Evolutionary conservation across 2,329 filamentous ascomycete species (phyloP).

Genomic region (Colletotrichum godetiae): DNA sequence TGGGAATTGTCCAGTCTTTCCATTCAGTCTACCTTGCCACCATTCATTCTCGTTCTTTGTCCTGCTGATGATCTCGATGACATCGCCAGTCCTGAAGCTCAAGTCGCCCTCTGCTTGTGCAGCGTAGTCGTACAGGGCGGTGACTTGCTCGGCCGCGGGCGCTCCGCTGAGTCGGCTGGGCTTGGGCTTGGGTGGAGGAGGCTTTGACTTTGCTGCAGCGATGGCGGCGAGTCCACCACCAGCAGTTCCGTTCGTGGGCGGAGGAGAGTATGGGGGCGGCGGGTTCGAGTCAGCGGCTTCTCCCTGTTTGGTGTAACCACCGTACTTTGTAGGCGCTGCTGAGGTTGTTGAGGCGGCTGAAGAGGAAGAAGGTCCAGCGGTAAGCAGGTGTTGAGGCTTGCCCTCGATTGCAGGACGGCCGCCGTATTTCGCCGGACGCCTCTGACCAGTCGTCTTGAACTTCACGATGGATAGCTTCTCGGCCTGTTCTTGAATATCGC

Average conservation of each 20-base stretch:
- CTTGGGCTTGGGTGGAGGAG: constrained; percentile 81
- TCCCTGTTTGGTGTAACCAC: constrained; percentile 49
- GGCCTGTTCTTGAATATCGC: constrained; percentile 85
- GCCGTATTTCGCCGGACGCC: constrained; percentile 68
- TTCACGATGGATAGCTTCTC: constrained; percentile 88
- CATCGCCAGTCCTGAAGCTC: constrained; percentile 87
- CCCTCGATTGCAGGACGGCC: constrained; percentile 64
- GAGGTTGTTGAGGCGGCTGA: constrained; percentile 36
- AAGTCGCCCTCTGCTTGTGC: constrained; percentile 95
- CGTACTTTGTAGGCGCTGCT: constrained; percentile 42
- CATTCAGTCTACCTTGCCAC: constrained; percentile 88
- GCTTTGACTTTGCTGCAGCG: constrained; percentile 72
- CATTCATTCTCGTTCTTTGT: constrained; percentile 96
- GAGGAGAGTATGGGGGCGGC: constrained; percentile 77
- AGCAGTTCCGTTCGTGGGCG: constrained; percentile 43
- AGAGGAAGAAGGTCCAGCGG: constrained; percentile 56
- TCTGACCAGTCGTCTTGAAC: constrained; percentile 88
- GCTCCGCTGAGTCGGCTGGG: constrained; percentile 76
- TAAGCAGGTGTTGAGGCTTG: constrained; percentile 63
- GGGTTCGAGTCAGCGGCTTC: constrained; percentile 64
- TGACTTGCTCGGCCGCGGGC: constrained; percentile 80
- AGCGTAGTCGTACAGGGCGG: constrained; percentile 95
- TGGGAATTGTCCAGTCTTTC: constrained; percentile 91
- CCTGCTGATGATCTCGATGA: constrained; percentile 86
- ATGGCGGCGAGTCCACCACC: constrained; percentile 57